Evolutionary conservation across 2,329 filamentous ascomycete species (phyloP).

Genomic region (Verticillium nonalfalfae): DNA sequence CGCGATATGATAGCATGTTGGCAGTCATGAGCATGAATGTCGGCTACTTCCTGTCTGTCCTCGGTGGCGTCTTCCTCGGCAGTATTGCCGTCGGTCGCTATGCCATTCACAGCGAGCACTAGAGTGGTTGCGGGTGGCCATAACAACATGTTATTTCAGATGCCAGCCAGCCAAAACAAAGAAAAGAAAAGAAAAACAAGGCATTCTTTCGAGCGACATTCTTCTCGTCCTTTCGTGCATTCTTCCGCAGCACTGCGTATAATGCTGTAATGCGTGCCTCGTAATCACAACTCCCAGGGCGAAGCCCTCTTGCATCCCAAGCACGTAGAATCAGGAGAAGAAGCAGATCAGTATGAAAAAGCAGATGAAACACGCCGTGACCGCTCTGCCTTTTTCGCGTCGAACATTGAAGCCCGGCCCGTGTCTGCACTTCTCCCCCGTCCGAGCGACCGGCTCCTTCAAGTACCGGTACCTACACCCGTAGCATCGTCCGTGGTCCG

Average conservation of each 20-base stretch:
- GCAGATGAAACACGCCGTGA: background rate
- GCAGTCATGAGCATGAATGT: slow-evolving; percentile 88
- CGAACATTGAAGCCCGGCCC: background rate
- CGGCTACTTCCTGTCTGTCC: slow-evolving; percentile 76
- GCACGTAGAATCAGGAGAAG: too few relatives aligned
- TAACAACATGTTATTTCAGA: background rate
- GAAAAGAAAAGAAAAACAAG: too few relatives aligned
- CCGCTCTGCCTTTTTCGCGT: background rate
- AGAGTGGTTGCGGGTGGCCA: slow-evolving; percentile 2
- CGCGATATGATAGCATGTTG: slow-evolving; percentile 61
- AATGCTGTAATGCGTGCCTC: too few relatives aligned
- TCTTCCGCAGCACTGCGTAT: too few relatives aligned
- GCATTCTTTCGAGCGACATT: too few relatives aligned
- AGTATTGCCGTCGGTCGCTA: slow-evolving; percentile 76
- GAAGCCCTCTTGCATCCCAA: too few relatives aligned
- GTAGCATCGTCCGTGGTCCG: slow-evolving; percentile 6
- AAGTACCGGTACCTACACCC: slow-evolving; percentile 27
- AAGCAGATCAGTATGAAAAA: too few relatives aligned
- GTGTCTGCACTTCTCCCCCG: background rate
- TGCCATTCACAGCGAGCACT: slow-evolving; percentile 43
- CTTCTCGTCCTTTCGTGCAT: too few relatives aligned
- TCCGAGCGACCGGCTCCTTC: background rate
- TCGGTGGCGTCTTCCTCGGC: slow-evolving; percentile 77
- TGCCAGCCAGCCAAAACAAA: background rate
- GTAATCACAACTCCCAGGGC: too few relatives aligned